Evolutionary conservation across 176 grass and related monocot species (phyloP).

Genomic region (Avena sativa): DNA sequence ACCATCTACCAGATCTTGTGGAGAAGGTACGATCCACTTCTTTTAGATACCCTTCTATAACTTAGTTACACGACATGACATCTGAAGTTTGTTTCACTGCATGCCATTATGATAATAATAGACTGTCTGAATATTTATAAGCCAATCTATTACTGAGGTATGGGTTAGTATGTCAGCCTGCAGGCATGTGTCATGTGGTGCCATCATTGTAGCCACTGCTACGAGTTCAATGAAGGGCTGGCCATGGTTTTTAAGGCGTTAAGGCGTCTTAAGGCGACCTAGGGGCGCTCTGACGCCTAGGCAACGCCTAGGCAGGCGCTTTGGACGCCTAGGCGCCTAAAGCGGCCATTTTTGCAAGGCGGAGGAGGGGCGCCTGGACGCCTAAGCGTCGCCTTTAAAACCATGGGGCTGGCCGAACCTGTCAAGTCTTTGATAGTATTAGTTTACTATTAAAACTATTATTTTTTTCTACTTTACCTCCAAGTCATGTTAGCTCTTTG

Average conservation of each 20-base stretch:
- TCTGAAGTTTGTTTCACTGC: slow-evolving; percentile 6
- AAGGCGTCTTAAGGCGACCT: too few species aligned
- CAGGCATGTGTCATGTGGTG: neutral
- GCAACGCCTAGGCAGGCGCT: too few species aligned
- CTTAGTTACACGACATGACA: slow-evolving; percentile 5
- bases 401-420: neutral
- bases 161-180: slow-evolving; percentile 6
- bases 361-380: too few species aligned
- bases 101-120: slow-evolving; percentile 30
- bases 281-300: too few species aligned
- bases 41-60: slow-evolving; percentile 28
- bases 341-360: too few species aligned
- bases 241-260: too few species aligned
- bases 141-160: neutral
- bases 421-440: neutral
- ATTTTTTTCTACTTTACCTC: neutral
- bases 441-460: neutral
- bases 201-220: neutral
- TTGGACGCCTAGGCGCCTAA: too few species aligned
- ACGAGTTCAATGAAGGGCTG: neutral
- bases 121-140: slow-evolving; percentile 3
- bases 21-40: slow-evolving; percentile 76
- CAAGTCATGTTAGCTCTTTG: neutral
- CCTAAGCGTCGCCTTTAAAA: too few species aligned
- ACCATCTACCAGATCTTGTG: slow-evolving; percentile 83